Conservation (phyloP, 768 basidiomycete species). For the Suillus discolor region DNA sequence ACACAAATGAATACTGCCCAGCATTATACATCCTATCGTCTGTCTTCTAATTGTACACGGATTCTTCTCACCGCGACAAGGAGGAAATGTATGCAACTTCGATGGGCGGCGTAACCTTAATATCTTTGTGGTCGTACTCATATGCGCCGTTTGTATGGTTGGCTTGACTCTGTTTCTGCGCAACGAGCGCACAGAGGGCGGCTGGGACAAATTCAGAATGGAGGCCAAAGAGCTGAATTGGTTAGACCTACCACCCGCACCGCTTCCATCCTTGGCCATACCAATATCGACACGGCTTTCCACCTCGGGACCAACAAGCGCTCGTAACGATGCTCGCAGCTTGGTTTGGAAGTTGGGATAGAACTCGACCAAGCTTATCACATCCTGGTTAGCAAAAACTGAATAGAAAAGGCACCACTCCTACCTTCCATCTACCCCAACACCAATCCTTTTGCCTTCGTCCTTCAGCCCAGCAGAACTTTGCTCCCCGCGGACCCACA, state of each 20-base stretch:
- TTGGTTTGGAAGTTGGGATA: slow-evolving; percentile 85
- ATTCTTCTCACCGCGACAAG: slow-evolving; percentile 19
- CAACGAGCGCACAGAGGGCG: slow-evolving; percentile 76
- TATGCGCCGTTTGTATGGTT: slow-evolving; percentile 15
- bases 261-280: slow-evolving; percentile 96
- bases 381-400: slow-evolving; percentile 1
- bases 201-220: slow-evolving; percentile 46
- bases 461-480: slow-evolving; percentile 21
- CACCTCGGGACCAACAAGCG: slow-evolving; percentile 76
- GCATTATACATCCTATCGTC: slow-evolving; percentile 3
- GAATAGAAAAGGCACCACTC: slow-evolving; percentile 13
- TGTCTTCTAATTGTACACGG: slow-evolving; percentile 1
- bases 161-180: slow-evolving; percentile 25
- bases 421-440: slow-evolving; percentile 94
- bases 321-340: slow-evolving; percentile 73
- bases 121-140: slow-evolving; percentile 8
- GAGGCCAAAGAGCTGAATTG: slow-evolving; percentile 3
- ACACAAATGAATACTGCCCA: slow-evolving; percentile 7
- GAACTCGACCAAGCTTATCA: slow-evolving; percentile 78
- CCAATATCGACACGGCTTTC: slow-evolving; percentile 85
- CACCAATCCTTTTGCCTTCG: slow-evolving; percentile 57
- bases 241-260: slow-evolving; percentile 86
- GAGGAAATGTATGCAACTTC: slow-evolving; percentile 21
- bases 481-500: slow-evolving; percentile 42
- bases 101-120: slow-evolving; percentile 19